These are phyloP conservation scores for Globisporangium mamillatum DNA, from an alignment of 352 stramenopile species.

Conservation along the genomic window DNA sequence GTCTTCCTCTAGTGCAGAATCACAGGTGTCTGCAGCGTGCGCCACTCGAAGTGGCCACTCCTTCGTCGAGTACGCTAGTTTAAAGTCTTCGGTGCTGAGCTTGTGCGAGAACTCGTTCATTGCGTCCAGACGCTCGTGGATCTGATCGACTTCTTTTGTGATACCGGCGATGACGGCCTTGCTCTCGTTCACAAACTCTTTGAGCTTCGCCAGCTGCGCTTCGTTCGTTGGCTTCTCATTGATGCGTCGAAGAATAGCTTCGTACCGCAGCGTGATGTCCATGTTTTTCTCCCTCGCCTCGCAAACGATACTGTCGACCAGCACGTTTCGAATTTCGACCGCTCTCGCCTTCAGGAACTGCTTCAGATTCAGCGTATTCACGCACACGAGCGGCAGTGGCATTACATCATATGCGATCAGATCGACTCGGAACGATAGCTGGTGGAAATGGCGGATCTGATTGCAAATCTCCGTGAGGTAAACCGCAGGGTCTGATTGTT, in stretches of 20 bases:
- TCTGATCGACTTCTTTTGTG: slow-evolving; percentile 65
- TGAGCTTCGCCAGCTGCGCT: slow-evolving; percentile 86
- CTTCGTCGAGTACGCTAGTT: slow-evolving; percentile 87
- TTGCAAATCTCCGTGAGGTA: slow-evolving; percentile 52
- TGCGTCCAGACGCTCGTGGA: slow-evolving; percentile 71
- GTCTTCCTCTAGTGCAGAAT: slow-evolving; percentile 88
- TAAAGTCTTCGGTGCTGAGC: slow-evolving; percentile 88
- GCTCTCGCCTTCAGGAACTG: slow-evolving; percentile 64
- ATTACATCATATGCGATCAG: slow-evolving; percentile 69
- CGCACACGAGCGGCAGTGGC: slow-evolving; percentile 76
- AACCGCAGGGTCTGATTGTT: slow-evolving; percentile 13
- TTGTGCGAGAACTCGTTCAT: slow-evolving; percentile 85
- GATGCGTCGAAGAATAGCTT: slow-evolving; percentile 86
- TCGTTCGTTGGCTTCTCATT: slow-evolving; percentile 92
- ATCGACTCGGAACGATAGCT: slow-evolving; percentile 58
- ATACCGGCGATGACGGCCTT: slow-evolving; percentile 78
- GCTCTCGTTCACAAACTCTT: slow-evolving; percentile 85
- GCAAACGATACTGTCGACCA: slow-evolving; percentile 81
- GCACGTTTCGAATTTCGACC: slow-evolving; percentile 62
- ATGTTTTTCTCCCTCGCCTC: slow-evolving; percentile 83
- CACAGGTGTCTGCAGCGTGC: slow-evolving; percentile 75
- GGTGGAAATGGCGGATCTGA: slow-evolving; percentile 79
- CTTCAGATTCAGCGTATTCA: slow-evolving; percentile 69
- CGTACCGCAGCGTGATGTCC: slow-evolving; percentile 86
- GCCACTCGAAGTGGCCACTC: slow-evolving; percentile 84